These are phyloP conservation scores for Cryphonectria carpinicola DNA, from an alignment of 2,329 filamentous ascomycete species.

Conservation along the genomic window DNA sequence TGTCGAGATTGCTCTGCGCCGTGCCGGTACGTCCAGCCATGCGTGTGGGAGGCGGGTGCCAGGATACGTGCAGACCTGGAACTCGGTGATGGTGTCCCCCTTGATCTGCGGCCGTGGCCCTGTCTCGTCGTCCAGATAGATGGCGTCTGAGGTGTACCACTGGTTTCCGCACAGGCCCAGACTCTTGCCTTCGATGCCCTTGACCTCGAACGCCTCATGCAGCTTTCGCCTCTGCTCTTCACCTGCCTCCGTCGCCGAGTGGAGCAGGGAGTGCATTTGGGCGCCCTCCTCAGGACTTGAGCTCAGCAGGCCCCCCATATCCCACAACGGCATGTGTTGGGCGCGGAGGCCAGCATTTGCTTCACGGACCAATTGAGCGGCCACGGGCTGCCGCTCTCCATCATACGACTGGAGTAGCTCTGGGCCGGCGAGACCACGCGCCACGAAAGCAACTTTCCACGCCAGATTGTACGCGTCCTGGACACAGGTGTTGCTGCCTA, in stretches of 20 bases:
- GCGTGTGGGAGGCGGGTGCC: slow-evolving; percentile 58
- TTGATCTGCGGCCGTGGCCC: slow-evolving; percentile 25
- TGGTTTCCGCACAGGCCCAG: slow-evolving; percentile 61
- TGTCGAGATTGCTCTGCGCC: slow-evolving; percentile 47
- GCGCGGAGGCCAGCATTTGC: slow-evolving; percentile 37
- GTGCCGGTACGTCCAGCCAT: slow-evolving; percentile 51
- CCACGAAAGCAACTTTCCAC: slow-evolving; percentile 52
- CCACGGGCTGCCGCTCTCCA: slow-evolving; percentile 47
- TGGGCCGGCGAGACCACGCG: slow-evolving; percentile 38
- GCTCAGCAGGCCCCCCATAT: slow-evolving; percentile 37
- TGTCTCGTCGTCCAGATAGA: slow-evolving; percentile 38
- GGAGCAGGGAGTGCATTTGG: slow-evolving; percentile 40
- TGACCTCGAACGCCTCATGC: slow-evolving; percentile 42
- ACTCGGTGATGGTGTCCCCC: slow-evolving; percentile 42
- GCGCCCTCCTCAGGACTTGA: slow-evolving; percentile 38
- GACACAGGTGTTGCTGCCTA: slow-evolving; percentile 56
- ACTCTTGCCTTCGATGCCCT: slow-evolving; percentile 50
- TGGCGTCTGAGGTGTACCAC: slow-evolving; percentile 48
- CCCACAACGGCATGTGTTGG: slow-evolving; percentile 43
- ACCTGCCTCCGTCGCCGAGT: slow-evolving; percentile 40
- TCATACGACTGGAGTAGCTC: slow-evolving; percentile 44
- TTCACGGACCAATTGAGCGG: slow-evolving; percentile 42
- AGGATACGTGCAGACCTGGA: slow-evolving; percentile 53
- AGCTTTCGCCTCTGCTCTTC: slow-evolving; percentile 41
- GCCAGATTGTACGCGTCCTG: slow-evolving; percentile 53